These are phyloP conservation scores for Suillus fuscotomentosus DNA, from an alignment of 768 basidiomycete genomes.

Conservation along the genomic window DNA sequence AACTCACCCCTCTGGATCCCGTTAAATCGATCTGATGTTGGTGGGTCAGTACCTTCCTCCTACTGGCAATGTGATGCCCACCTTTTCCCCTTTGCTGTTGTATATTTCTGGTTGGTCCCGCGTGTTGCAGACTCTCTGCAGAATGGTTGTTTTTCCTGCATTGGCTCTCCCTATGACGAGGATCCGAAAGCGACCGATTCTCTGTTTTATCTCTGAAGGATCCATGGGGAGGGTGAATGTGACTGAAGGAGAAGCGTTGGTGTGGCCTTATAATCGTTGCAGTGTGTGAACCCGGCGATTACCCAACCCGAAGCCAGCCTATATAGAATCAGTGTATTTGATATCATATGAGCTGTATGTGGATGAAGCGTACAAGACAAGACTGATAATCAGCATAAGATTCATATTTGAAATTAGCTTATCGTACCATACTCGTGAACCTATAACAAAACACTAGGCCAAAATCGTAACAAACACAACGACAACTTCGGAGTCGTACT, in stretches of 20 bases:
- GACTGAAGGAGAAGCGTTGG: neutral
- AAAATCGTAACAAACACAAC: too few relatives aligned
- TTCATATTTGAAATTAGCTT: too few relatives aligned
- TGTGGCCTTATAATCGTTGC: neutral
- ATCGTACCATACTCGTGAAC: too few relatives aligned
- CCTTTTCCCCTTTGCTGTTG: conserved; percentile 18
- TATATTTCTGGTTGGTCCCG: conserved; percentile 30
- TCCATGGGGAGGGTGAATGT: neutral
- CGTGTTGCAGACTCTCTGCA: conserved; percentile 37
- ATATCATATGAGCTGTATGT: too few relatives aligned
- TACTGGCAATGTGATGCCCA: neutral
- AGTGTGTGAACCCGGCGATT: neutral
- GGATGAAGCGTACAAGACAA: too few relatives aligned
- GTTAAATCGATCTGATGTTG: conserved; percentile 7
- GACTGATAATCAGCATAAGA: too few relatives aligned
- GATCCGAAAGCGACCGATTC: conserved; percentile 31
- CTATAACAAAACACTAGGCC: too few relatives aligned
- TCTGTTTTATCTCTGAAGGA: neutral
- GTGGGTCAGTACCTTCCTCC: neutral
- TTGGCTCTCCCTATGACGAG: conserved; percentile 42
- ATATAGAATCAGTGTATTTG: too few relatives aligned
- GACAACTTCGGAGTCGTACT: too few relatives aligned
- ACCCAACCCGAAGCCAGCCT: neutral
- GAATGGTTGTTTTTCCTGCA: conserved; percentile 40
- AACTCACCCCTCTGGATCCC: conserved; percentile 2